A percentile compares a stretch with the other conserved stretches of the same genome.
These are phyloP conservation scores for Penicillium goetzii DNA, from an alignment of 495 filamentous ascomycete genomes.

Conservation along the genomic window DNA sequence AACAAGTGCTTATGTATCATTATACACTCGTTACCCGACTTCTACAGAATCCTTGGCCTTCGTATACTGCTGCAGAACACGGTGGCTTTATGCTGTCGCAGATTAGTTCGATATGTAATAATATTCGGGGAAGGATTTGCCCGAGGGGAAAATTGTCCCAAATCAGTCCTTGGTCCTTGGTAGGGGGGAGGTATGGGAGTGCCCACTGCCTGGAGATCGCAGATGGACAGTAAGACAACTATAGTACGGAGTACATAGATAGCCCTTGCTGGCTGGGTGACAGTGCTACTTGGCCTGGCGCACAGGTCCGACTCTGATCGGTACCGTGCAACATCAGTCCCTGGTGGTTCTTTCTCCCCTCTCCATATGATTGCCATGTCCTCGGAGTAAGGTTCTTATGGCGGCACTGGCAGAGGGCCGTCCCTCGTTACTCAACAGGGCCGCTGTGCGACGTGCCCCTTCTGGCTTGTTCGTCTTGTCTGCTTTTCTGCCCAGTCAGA, in stretches of 20 bases:
- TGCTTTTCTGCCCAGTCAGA: slow-evolving; percentile 2
- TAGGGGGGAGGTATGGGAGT: not conserved
- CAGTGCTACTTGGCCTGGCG: slow-evolving; percentile 1
- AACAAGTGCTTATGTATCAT: not conserved
- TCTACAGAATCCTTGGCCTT: not conserved
- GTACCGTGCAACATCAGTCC: not conserved
- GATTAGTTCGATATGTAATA: not conserved
- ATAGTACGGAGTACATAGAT: not conserved
- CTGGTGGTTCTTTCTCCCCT: not conserved
- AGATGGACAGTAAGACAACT: not conserved
- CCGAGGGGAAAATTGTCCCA: not conserved
- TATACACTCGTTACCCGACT: not conserved
- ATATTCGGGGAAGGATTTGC: not conserved
- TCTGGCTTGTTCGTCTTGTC: slow-evolving; percentile 4
- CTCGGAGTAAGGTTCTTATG: slow-evolving; percentile 26
- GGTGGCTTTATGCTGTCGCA: not conserved
- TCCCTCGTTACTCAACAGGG: slow-evolving; percentile 11
- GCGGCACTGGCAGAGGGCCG: slow-evolving; percentile 5
- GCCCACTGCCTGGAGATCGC: not conserved
- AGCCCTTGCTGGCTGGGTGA: not conserved
- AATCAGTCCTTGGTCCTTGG: not conserved
- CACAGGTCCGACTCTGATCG: slow-evolving; percentile 14
- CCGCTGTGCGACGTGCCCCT: slow-evolving; percentile 11
- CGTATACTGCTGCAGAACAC: not conserved
- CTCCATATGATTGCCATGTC: not conserved